Evolutionary conservation across 1,284 basidiomycete species (phyloP).

Genomic region (Ganoderma multipileum): DNA sequence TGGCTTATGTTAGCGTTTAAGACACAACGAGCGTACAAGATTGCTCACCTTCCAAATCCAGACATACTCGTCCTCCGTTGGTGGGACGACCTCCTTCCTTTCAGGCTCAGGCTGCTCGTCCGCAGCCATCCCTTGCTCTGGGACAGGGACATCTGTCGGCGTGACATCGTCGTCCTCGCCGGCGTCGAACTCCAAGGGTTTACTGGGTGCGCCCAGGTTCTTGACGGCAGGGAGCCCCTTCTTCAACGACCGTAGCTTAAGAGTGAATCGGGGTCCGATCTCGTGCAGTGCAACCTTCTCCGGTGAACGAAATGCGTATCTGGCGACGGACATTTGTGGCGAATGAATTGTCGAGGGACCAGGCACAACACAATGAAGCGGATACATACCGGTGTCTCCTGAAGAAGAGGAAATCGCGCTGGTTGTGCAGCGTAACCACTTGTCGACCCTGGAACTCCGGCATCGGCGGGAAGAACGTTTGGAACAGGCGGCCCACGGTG

Average conservation of each 20-base stretch:
- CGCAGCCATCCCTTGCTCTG: neutral
- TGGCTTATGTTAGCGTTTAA: slow-evolving; percentile 9
- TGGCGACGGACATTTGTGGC: slow-evolving; percentile 38
- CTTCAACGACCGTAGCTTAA: slow-evolving; percentile 91
- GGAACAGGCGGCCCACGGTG: slow-evolving; percentile 92
- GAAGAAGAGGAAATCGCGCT: slow-evolving; percentile 98
- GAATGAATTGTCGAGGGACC: neutral
- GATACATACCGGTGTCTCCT: slow-evolving; percentile 81
- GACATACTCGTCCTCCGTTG: slow-evolving; percentile 72
- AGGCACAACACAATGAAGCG: neutral
- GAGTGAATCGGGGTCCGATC: slow-evolving; percentile 96
- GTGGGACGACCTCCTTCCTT: slow-evolving; percentile 47
- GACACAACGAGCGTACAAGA: slow-evolving; percentile 6
- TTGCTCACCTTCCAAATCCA: slow-evolving; percentile 82
- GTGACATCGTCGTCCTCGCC: slow-evolving; percentile 48
- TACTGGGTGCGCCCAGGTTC: slow-evolving; percentile 65
- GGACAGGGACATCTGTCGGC: slow-evolving; percentile 27
- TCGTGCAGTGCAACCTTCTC: slow-evolving; percentile 96
- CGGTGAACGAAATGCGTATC: slow-evolving; percentile 91
- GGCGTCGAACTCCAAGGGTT: slow-evolving; percentile 68
- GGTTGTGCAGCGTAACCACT: slow-evolving; percentile 97
- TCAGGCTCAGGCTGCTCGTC: neutral
- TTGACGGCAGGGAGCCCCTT: slow-evolving; percentile 87
- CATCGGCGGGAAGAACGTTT: slow-evolving; percentile 93
- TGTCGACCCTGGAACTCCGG: slow-evolving; percentile 97